Conservation (phyloP, 2,329 filamentous ascomycete species). For the Diplodia scrobiculata region DNA sequence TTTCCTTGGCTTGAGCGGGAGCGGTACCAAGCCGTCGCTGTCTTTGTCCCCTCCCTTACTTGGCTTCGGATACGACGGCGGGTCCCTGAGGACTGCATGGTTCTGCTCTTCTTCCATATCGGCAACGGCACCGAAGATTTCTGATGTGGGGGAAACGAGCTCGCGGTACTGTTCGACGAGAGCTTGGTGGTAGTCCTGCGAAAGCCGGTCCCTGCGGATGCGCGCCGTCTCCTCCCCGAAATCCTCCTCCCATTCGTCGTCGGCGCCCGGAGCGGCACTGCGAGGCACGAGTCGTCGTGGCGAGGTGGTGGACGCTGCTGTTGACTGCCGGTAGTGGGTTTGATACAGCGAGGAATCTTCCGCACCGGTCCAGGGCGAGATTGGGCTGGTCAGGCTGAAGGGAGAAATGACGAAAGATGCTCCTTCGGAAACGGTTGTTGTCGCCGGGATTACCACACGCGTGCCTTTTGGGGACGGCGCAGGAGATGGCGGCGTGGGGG, state of each 20-base stretch:
- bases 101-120: neutral
- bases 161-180: slow-evolving; percentile 28
- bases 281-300: slow-evolving; percentile 3
- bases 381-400: slow-evolving; percentile 1
- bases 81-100: neutral
- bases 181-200: slow-evolving; percentile 17
- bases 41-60: neutral
- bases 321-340: neutral
- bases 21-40: neutral
- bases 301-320: neutral
- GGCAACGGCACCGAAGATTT: slow-evolving; percentile 12
- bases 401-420: neutral
- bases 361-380: neutral
- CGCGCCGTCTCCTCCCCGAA: neutral
- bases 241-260: slow-evolving; percentile 21
- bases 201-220: slow-evolving; percentile 1
- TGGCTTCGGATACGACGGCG: neutral
- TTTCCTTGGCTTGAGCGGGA: neutral
- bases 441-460: neutral
- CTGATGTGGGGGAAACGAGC: slow-evolving; percentile 2
- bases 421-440: neutral
- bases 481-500: slow-evolving; percentile 11
- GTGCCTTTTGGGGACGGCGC: too few relatives aligned
- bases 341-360: neutral
- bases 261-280: slow-evolving; percentile 19